These are phyloP conservation scores for Zelonia costaricensis DNA, from an alignment of 208 protist genomes.

Conservation along the genomic window DNA sequence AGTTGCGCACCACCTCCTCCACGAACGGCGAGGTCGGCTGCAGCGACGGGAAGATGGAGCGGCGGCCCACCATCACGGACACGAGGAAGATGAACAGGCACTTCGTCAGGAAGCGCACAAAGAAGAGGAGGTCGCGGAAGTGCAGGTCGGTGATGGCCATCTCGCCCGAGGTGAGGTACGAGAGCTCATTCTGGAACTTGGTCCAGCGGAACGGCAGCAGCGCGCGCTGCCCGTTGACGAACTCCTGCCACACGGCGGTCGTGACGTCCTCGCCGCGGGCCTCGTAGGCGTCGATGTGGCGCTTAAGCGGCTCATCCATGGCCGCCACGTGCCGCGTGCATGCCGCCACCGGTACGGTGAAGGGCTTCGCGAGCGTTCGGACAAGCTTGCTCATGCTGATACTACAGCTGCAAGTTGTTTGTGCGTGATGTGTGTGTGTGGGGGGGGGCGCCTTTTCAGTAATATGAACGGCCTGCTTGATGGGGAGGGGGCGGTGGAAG, in stretches of 20 bases:
- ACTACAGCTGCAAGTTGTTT: neutral
- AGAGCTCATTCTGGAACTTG: slow-evolving; percentile 42
- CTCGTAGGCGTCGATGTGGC: slow-evolving; percentile 62
- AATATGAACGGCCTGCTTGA: no score
- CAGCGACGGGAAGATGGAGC: slow-evolving; percentile 65
- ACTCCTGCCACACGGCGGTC: slow-evolving; percentile 71
- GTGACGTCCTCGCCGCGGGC: slow-evolving; percentile 65
- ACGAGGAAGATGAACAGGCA: slow-evolving; percentile 76
- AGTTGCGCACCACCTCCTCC: slow-evolving; percentile 69
- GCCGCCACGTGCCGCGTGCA: slow-evolving; percentile 38
- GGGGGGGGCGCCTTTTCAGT: no score
- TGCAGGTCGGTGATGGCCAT: slow-evolving; percentile 39
- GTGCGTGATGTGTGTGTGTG: neutral
- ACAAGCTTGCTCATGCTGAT: slow-evolving; percentile 36
- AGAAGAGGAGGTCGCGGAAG: slow-evolving; percentile 45
- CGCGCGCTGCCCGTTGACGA: slow-evolving; percentile 48
- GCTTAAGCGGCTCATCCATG: slow-evolving; percentile 77
- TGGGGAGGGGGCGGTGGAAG: neutral
- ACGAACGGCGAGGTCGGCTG: slow-evolving; percentile 64
- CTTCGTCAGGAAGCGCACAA: slow-evolving; percentile 56
- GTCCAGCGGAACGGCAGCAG: slow-evolving; percentile 62
- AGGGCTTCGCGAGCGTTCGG: slow-evolving; percentile 40
- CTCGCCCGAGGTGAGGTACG: slow-evolving; percentile 37
- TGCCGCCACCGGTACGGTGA: slow-evolving; percentile 47
- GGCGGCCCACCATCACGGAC: slow-evolving; percentile 53